phyloP scores from a whole-genome alignment of 1,284 basidiomycete species.

The Ganoderma lucidum region DNA sequence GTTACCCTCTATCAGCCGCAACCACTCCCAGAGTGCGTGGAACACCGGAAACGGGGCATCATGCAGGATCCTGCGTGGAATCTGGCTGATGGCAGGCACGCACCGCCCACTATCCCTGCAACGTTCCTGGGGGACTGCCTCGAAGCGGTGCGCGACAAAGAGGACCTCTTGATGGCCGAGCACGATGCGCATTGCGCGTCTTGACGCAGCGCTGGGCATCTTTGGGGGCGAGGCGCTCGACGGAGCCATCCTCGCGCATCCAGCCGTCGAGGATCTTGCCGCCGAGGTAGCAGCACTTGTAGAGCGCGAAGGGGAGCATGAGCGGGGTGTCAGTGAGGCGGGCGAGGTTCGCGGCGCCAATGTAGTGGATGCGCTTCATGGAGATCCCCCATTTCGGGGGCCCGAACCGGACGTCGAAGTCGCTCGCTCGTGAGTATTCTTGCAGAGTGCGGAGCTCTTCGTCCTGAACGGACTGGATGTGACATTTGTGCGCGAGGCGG shows the following conservation, averaged over 20 bases:
- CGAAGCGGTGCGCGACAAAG: not conserved
- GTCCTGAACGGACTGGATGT: constrained; percentile 13
- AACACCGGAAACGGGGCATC: not conserved
- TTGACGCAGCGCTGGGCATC: constrained; percentile 11
- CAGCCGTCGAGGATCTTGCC: constrained; percentile 12
- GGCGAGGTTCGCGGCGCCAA: constrained; percentile 15
- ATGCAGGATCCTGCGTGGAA: not conserved
- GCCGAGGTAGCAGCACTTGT: constrained; percentile 5
- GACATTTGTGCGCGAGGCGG: constrained; percentile 25
- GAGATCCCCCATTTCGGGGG: not conserved
- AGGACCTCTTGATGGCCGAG: not conserved
- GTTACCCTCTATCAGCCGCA: not conserved
- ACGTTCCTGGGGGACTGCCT: not conserved
- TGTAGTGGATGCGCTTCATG: not conserved
- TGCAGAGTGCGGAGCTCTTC: constrained; percentile 4
- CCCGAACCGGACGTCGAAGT: not conserved
- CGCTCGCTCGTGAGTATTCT: not conserved
- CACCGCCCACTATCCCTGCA: not conserved
- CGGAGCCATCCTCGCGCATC: constrained; percentile 16
- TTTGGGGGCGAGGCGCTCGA: not conserved
- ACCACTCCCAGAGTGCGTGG: not conserved
- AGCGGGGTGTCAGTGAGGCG: not conserved
- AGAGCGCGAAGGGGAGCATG: constrained; percentile 16
- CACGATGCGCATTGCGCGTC: not conserved
- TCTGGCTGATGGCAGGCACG: not conserved